Evolutionary conservation across 1,139 yeast genomes (phyloP), one percentile per base, ranked within the genome.

Genomic region (Geotrichum citri-aurantii): DNA sequence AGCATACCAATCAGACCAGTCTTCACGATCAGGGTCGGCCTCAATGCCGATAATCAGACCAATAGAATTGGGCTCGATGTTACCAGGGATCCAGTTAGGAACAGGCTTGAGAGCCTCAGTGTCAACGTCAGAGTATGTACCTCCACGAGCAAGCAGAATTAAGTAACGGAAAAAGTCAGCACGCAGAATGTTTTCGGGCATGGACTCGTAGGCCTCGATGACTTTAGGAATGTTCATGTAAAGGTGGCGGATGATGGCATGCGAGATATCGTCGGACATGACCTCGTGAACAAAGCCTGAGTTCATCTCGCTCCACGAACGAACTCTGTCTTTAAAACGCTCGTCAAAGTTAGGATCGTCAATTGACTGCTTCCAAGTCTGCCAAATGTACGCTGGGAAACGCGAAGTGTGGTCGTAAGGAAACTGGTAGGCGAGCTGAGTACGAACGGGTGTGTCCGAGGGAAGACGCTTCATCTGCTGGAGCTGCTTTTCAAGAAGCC

Each of bases 121-220:
- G 70, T 93, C 98, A 56, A 92, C 87, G 69, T 92, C 98, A 0
- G 95, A 80, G 70, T 92, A 92, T 1, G 89, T 86, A 1, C 99
- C 99, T 37, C 99, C 99, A 59, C 92, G 79, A 11, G 97, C 97
- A 68, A 80, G 84, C 50, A 92, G 73, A 56, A 92, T 85, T 68
- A 92, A 77, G 71, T 92, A 92, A 61, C 97, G 77, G 77, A 93
- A 89, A 68, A 92, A 92, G 73, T 92, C 98, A 11, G 97, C 96
- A 70, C 87, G 86, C 61, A 92, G 75, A 57, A 91, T 88, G 51
- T 81, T 79, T 65, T 83, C 84, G 1, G 98, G 98, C 83, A 92
- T 77, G 26, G 81, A 67, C 54, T 81, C 79, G 73, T 87, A 92
- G 0, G 97, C 97, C 65, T 80, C 79, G 3, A 85, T 78, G 19